Evolutionary conservation across 306 rosid genomes (phyloP).

Genomic region (Ochetophila trinervis): DNA sequence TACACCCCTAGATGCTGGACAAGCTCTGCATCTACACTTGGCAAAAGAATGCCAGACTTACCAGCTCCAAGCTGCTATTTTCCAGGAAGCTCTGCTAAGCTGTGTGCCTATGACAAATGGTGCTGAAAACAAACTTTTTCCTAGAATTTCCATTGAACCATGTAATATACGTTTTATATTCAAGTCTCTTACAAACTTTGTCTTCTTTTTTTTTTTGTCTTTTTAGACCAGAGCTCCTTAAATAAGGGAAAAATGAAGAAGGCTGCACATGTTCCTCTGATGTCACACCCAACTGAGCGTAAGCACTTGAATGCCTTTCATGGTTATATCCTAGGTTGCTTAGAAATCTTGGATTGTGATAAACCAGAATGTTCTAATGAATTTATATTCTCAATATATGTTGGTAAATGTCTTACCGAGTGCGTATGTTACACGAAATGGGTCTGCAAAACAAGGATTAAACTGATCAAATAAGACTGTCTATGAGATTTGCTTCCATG

Average conservation of each 20-base stretch:
- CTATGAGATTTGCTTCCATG: neutral
- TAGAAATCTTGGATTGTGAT: constrained; percentile 10
- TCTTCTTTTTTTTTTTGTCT: constrained; percentile 24
- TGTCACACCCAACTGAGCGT: constrained; percentile 92
- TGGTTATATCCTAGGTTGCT: constrained; percentile 4
- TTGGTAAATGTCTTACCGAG: neutral
- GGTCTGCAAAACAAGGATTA: neutral
- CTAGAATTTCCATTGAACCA: neutral
- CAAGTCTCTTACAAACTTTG: constrained; percentile 8
- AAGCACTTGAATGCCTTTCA: constrained; percentile 34
- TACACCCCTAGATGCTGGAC: constrained; percentile 50
- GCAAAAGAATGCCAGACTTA: constrained; percentile 53
- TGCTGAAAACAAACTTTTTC: constrained; percentile 29
- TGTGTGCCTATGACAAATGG: constrained; percentile 52
- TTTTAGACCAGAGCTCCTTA: constrained; percentile 43
- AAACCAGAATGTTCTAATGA: constrained; percentile 4
- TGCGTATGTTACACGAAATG: neutral
- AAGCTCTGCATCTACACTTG: constrained; percentile 55
- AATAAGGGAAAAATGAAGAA: constrained; percentile 47
- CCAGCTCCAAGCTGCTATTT: constrained; percentile 81
- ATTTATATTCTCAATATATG: neutral
- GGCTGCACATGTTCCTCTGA: constrained; percentile 56
- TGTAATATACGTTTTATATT: constrained; percentile 16
- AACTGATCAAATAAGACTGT: neutral
- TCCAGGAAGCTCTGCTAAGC: constrained; percentile 70